Percentiles rank a stretch among this genome's conserved stretches.
These are phyloP conservation scores for Diaporthe helianthi DNA, from an alignment of 2,329 filamentous ascomycete genomes.

Conservation along the genomic window DNA sequence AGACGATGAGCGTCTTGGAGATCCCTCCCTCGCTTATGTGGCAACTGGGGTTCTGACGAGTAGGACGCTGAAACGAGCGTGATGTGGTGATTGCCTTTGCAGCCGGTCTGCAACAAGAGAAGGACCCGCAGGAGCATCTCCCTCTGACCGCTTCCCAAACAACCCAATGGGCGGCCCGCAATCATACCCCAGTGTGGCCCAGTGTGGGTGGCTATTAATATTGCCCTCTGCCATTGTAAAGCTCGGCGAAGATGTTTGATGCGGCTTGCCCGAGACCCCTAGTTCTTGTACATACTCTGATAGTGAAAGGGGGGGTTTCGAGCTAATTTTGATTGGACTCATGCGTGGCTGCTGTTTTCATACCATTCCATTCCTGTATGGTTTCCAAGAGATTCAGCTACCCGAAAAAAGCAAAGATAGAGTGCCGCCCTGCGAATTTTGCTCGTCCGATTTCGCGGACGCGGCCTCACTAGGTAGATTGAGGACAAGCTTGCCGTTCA, in stretches of 20 bases:
- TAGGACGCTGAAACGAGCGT: background rate
- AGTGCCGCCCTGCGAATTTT: background rate
- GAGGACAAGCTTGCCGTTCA: background rate
- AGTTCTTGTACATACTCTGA: background rate
- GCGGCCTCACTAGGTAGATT: background rate
- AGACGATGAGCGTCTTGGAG: too few species aligned
- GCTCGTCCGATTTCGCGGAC: slow-evolving; percentile 6
- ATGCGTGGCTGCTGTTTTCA: background rate
- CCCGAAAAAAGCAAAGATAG: background rate
- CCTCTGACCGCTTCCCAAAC: background rate
- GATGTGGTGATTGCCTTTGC: background rate
- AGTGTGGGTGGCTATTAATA: background rate
- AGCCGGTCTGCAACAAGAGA: background rate
- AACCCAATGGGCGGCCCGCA: background rate
- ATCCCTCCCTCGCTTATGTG: too few species aligned
- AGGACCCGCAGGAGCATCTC: background rate
- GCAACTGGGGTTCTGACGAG: background rate
- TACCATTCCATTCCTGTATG: background rate
- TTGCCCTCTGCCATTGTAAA: background rate
- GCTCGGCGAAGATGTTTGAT: background rate
- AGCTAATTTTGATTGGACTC: background rate
- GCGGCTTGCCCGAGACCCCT: background rate
- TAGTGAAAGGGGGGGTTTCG: background rate
- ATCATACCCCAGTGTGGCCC: too few species aligned
- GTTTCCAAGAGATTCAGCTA: background rate